Conservation (phyloP, 2,329 filamentous ascomycete species). For the Fusarium concolor region DNA sequence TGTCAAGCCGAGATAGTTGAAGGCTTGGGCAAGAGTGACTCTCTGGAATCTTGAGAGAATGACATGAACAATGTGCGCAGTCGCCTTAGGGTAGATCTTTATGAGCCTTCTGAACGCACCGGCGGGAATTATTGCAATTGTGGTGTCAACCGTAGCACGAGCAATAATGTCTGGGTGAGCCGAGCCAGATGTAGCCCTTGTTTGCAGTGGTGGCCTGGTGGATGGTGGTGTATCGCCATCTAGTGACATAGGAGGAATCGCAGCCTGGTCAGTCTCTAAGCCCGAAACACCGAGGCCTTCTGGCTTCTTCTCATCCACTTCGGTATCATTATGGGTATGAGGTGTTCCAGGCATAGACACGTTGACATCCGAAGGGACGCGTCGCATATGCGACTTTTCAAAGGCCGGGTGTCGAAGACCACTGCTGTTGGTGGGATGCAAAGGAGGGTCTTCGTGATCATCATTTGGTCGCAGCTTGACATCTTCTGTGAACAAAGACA, state of each 20-base stretch:
- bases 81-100: conserved; percentile 93
- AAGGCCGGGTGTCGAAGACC: conserved; percentile 48
- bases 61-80: conserved; percentile 96
- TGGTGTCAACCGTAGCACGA: conserved; percentile 95
- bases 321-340: conserved; percentile 48
- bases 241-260: conserved; percentile 80
- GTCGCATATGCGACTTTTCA: conserved; percentile 33
- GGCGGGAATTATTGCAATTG: conserved; percentile 97
- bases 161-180: conserved; percentile 97
- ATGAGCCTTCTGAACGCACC: conserved; percentile 95
- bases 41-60: conserved; percentile 94
- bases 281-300: conserved; percentile 24
- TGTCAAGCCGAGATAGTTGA: conserved; percentile 92
- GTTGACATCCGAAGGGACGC: conserved; percentile 36
- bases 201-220: conserved; percentile 55
- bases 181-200: conserved; percentile 71
- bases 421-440: conserved; percentile 42
- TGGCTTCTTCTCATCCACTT: conserved; percentile 30
- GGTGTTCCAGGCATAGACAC: conserved; percentile 56
- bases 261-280: conserved; percentile 51
- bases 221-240: conserved; percentile 58
- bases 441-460: conserved; percentile 66
- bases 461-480: conserved; percentile 83
- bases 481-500: conserved; percentile 96
- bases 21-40: conserved; percentile 93